These are phyloP conservation scores for Boechera retrofracta DNA, from an alignment of 345 rosid genomes.

Conservation along the genomic window DNA sequence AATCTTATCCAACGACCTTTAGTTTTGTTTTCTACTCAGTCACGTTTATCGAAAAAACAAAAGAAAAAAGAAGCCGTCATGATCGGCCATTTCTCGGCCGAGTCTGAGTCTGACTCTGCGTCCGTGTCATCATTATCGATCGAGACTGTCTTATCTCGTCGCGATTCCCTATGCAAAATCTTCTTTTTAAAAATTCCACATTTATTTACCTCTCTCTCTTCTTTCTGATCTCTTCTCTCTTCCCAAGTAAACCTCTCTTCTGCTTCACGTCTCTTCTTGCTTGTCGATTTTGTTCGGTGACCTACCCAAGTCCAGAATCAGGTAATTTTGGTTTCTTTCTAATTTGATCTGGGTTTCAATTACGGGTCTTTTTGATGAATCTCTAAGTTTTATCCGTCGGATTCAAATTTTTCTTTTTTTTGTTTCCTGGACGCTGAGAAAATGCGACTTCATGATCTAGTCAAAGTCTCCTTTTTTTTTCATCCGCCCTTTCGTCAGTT, in stretches of 20 bases:
- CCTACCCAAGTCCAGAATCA: slow-evolving; percentile 4
- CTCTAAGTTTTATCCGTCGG: slow-evolving; percentile 12
- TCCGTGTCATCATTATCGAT: slow-evolving; percentile 42
- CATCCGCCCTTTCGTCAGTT: background rate
- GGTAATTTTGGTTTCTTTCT: slow-evolving; percentile 11
- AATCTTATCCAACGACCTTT: slow-evolving; percentile 40
- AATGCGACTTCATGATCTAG: slow-evolving; percentile 5
- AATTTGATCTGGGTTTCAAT: slow-evolving; percentile 20
- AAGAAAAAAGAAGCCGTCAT: slow-evolving; percentile 36
- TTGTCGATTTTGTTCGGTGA: slow-evolving; percentile 25
- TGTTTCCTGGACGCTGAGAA: background rate
- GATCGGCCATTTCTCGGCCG: slow-evolving; percentile 42
- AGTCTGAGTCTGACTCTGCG: slow-evolving; percentile 21
- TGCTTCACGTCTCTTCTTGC: slow-evolving; percentile 41
- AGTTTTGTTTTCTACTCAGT: background rate
- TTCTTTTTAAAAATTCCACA: background rate
- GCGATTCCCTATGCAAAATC: slow-evolving; percentile 41
- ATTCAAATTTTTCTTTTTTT: slow-evolving; percentile 2
- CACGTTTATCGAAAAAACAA: slow-evolving; percentile 27
- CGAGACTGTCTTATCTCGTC: slow-evolving; percentile 43
- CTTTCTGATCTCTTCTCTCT: slow-evolving; percentile 17
- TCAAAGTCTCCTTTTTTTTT: background rate
- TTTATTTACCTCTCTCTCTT: slow-evolving; percentile 13
- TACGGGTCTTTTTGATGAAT: background rate
- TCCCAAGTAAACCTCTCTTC: slow-evolving; percentile 39